These are phyloP conservation scores for Hymenotorrendiella dingleyae DNA, from an alignment of 2,329 filamentous ascomycete genomes.

Conservation along the genomic window DNA sequence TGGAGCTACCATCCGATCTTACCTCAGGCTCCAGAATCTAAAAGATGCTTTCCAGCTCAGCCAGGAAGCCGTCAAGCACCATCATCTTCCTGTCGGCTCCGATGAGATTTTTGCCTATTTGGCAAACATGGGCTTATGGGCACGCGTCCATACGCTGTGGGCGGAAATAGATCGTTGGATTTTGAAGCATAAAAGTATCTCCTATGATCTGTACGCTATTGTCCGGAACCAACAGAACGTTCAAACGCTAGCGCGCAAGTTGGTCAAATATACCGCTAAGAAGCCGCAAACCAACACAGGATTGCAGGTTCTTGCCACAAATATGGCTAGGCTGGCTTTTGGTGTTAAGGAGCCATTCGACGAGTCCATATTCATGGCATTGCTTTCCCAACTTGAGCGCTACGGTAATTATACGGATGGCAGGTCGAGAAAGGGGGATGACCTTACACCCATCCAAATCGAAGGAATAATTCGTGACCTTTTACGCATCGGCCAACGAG, in stretches of 20 bases:
- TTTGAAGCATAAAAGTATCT: background rate
- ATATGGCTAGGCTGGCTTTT: slow-evolving; percentile 16
- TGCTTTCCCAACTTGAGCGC: slow-evolving; percentile 19
- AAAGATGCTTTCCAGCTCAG: slow-evolving; percentile 30
- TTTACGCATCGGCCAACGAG: slow-evolving; percentile 13
- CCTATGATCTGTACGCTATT: slow-evolving; percentile 14
- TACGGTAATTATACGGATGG: no score
- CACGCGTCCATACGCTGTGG: slow-evolving; percentile 21
- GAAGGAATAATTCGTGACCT: slow-evolving; percentile 16
- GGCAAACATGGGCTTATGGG: slow-evolving; percentile 20
- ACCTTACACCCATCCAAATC: slow-evolving; percentile 16
- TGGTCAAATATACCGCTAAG: slow-evolving; percentile 16
- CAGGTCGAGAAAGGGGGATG: slow-evolving; percentile 18
- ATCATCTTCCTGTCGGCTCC: slow-evolving; percentile 17
- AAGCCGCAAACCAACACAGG: background rate
- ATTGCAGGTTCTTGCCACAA: slow-evolving; percentile 15
- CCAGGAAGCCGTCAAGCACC: slow-evolving; percentile 10
- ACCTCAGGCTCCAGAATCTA: slow-evolving; percentile 35
- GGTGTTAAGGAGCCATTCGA: slow-evolving; percentile 6
- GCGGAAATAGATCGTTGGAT: slow-evolving; percentile 9
- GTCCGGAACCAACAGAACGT: slow-evolving; percentile 13
- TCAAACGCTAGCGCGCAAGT: slow-evolving; percentile 7
- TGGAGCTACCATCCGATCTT: slow-evolving; percentile 37
- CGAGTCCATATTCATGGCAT: slow-evolving; percentile 9
- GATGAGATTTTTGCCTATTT: slow-evolving; percentile 23